These are phyloP conservation scores for Halophytophthora batemanensis DNA, from an alignment of 352 stramenopile species.

Conservation along the genomic window DNA sequence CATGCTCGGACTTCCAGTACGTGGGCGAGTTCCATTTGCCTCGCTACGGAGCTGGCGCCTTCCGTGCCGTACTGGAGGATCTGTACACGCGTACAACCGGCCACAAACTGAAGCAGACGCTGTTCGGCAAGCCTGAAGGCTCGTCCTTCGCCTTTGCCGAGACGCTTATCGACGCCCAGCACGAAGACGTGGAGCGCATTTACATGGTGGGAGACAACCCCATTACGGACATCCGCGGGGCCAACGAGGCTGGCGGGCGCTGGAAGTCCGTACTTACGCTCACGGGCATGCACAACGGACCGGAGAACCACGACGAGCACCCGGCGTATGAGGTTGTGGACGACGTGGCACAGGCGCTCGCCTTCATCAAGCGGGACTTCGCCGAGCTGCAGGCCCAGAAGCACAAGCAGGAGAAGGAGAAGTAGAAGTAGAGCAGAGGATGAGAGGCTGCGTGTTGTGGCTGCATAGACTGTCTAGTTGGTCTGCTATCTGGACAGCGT, in stretches of 20 bases:
- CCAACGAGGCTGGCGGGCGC: constrained; percentile 63
- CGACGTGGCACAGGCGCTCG: constrained; percentile 63
- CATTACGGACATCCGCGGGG: constrained; percentile 76
- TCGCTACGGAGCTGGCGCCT: constrained; percentile 76
- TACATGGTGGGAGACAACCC: constrained; percentile 90
- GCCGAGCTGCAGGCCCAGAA: constrained; percentile 24
- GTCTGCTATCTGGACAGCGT: too few relatives aligned
- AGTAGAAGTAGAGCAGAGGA: neutral
- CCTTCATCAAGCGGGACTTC: constrained; percentile 82
- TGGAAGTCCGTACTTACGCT: constrained; percentile 86
- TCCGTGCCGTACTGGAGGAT: constrained; percentile 77
- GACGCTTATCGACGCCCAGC: constrained; percentile 70
- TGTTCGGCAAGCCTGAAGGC: constrained; percentile 76
- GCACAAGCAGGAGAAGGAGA: constrained; percentile 10
- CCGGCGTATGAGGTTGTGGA: constrained; percentile 68
- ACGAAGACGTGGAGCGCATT: constrained; percentile 59
- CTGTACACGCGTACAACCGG: constrained; percentile 82
- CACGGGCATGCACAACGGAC: constrained; percentile 76
- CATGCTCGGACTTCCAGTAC: constrained; percentile 88
- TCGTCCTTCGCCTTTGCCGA: constrained; percentile 78
- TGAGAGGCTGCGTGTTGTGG: too few relatives aligned
- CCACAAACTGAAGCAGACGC: constrained; percentile 63
- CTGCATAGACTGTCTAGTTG: too few relatives aligned
- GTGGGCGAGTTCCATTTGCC: constrained; percentile 83
- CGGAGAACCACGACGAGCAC: constrained; percentile 62